Base-by-base conservation (phyloP, 2,329 filamentous ascomycete genomes). In the Hypoxylon sp. region DNA sequence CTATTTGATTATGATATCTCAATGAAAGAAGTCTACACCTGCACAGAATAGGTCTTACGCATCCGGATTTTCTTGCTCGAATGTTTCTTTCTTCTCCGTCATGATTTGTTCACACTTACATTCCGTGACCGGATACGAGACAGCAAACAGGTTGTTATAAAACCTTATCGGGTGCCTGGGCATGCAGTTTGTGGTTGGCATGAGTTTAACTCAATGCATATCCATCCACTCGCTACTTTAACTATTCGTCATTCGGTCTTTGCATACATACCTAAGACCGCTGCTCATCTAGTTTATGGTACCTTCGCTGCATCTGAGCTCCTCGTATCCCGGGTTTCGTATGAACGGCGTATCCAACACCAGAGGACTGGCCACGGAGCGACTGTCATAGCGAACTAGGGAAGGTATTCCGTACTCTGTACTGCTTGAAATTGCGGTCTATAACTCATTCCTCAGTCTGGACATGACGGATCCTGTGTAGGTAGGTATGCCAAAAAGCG, bases 121-220 rank as follows among this genome's bases (percentile, higher is more conserved):
- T 42, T 35, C 17, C 31, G 31, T 46, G 29, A n/a, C 44, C 54
- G 42, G 57, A 68, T 65, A 68, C 66, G 67, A 69, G 54, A n/a
- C 24, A 17, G 35, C 24, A 57, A 50, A 51, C 63, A 59, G 44
- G 67, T 46, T 55, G 31, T n/a, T 35, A 19, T 29, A 22, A 69
- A 69, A 66, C 58, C 47, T 60, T 63, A 48, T 55, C 44, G 22
- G 37, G n/a, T 52, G 39, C 48, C 26, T 14, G 13, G 17, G 31
- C 48, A 61, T 60, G 57, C 37, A 60, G 26, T 14, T 22, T 53
- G 51, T 31, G 17, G 53, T 53, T 57, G 52, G 22, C 31, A 50
- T 29, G 26, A 58, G 53, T 51, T 58, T 58, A 54, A 58, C 29
- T 54, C 29, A 11, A 59, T 53, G 31, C 22, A 50, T 6, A n/a